Conservation (phyloP, 768 basidiomycete species). For the Brasilioporus rufonigricans region DNA sequence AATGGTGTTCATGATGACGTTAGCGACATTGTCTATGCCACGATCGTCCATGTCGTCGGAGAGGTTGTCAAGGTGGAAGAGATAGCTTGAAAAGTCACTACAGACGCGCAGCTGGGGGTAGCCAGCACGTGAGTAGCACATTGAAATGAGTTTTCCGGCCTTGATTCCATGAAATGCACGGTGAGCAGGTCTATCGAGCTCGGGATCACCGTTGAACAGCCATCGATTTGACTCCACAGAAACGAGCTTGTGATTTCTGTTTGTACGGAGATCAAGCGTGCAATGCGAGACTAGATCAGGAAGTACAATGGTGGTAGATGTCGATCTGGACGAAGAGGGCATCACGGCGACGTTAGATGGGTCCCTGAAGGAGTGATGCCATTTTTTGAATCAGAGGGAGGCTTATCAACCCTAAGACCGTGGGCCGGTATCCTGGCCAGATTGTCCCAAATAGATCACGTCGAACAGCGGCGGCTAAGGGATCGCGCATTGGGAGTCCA, state of each 20-base stretch:
- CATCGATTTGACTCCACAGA: constrained; percentile 29
- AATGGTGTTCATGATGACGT: constrained; percentile 69
- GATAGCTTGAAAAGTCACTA: constrained; percentile 75
- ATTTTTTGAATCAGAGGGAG: too few relatives aligned
- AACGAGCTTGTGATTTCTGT: constrained; percentile 57
- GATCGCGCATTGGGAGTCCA: too few relatives aligned
- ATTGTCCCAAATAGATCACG: too few relatives aligned
- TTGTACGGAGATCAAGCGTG: constrained; percentile 52
- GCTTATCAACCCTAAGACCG: too few relatives aligned
- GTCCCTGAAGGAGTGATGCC: constrained; percentile 24
- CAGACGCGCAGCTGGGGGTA: constrained; percentile 64
- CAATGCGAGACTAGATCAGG: constrained; percentile 81
- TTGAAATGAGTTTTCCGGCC: constrained; percentile 59
- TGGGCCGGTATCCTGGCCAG: too few relatives aligned
- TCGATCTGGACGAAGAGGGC: too few relatives aligned
- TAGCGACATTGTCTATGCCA: constrained; percentile 53
- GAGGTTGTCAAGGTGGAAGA: constrained; percentile 78
- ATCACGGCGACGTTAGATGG: constrained; percentile 10
- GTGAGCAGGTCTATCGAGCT: constrained; percentile 36
- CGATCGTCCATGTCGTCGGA: constrained; percentile 76
- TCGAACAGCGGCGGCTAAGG: too few relatives aligned
- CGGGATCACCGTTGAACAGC: constrained; percentile 33
- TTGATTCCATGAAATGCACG: constrained; percentile 68
- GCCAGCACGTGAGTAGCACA: constrained; percentile 49
- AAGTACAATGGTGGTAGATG: constrained; percentile 51